Percentiles rank a stretch among this genome's conserved stretches.
Evolutionary conservation across 2,329 filamentous ascomycete species (phyloP).

Genomic region (Aureobasidium sp.): DNA sequence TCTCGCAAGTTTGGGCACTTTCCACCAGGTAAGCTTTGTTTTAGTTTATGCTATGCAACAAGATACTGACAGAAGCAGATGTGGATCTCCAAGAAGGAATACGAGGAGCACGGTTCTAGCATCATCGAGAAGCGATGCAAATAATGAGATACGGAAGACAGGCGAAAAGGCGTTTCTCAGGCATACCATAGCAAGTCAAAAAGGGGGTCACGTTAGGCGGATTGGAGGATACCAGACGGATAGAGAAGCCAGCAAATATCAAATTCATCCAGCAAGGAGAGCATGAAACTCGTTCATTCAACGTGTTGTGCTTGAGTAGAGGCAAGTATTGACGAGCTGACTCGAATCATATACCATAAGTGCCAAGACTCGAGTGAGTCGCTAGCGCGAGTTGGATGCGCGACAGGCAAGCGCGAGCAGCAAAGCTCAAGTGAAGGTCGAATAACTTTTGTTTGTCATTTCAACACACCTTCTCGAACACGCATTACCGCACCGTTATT

Average conservation of each 20-base stretch:
- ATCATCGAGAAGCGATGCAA: constrained; percentile 98
- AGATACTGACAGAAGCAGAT: constrained; percentile 40
- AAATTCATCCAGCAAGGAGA: background rate
- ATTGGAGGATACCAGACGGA: background rate
- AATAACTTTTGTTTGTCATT: constrained; percentile 1
- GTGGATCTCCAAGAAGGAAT: constrained; percentile 98
- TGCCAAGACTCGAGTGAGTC: background rate
- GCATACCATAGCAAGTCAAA: constrained; percentile 2
- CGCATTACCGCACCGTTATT: background rate
- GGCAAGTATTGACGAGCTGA: background rate
- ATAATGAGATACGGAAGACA: constrained; percentile 32
- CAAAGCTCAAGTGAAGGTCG: constrained; percentile 1
- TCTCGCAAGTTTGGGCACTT: constrained; percentile 86
- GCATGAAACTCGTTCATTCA: background rate
- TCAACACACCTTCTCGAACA: background rate
- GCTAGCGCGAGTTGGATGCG: background rate
- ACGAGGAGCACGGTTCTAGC: constrained; percentile 83
- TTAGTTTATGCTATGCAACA: background rate
- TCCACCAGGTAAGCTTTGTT: constrained; percentile 58
- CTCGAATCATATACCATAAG: background rate
- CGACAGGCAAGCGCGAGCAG: background rate
- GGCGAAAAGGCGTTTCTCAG: constrained; percentile 5
- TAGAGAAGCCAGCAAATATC: background rate
- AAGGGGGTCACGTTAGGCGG: background rate
- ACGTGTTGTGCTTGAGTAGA: background rate